Evolutionary conservation across 2,329 filamentous ascomycete species (phyloP).

Genomic region (Colletotrichum musae): DNA sequence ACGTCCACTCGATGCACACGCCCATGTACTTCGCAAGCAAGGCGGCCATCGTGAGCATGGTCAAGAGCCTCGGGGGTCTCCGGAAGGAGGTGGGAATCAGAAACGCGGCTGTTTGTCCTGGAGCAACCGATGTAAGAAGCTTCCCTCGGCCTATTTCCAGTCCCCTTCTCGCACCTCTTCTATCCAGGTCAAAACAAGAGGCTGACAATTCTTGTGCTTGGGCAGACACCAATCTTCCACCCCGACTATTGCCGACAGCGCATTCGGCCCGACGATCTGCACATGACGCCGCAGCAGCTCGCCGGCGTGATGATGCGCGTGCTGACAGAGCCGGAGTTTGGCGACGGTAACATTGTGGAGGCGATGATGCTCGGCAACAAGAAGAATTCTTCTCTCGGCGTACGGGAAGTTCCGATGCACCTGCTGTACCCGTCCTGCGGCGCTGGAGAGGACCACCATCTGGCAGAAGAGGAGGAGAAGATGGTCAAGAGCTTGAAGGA

Average conservation of each 20-base stretch:
- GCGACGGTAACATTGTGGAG: constrained; percentile 44
- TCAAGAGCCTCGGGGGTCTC: constrained; percentile 1
- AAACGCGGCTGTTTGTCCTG: constrained; percentile 15
- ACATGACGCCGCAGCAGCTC: constrained; percentile 2
- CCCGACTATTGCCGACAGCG: constrained; percentile 16
- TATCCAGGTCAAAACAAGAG: neutral
- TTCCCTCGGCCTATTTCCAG: neutral
- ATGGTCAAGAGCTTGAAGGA: neutral
- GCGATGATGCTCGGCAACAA: constrained; percentile 36
- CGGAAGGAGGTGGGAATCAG: constrained; percentile 7
- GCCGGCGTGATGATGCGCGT: constrained; percentile 34
- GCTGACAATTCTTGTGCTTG: neutral
- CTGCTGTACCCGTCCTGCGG: constrained; percentile 15
- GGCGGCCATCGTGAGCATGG: constrained; percentile 42
- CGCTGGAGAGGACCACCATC: constrained; percentile 9
- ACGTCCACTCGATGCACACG: constrained; percentile 48
- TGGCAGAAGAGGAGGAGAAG: constrained; percentile 14
- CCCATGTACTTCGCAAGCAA: constrained; percentile 51
- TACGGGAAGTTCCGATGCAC: constrained; percentile 14
- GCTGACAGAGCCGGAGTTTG: constrained; percentile 38
- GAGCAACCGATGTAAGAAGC: neutral
- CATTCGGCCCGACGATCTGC: constrained; percentile 4
- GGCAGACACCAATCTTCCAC: constrained; percentile 19
- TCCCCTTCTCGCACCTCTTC: neutral
- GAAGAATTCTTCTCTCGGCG: constrained; percentile 2